Percentiles rank a stretch among this genome's conserved stretches.
Conservation (phyloP, 2,329 filamentous ascomycete genomes). For the Coniochaeta sp. region DNA sequence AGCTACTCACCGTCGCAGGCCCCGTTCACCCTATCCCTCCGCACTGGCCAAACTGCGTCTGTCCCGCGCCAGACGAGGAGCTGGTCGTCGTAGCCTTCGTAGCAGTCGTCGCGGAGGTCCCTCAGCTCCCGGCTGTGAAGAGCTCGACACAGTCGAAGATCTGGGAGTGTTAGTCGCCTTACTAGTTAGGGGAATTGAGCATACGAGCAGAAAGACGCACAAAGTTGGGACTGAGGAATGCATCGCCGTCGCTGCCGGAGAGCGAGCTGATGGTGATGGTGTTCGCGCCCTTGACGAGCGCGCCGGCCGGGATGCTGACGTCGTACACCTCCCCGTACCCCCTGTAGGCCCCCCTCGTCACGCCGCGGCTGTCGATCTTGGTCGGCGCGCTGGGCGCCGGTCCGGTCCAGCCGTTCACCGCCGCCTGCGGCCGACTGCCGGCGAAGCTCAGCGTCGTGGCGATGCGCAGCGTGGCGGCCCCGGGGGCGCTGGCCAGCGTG, state of each 20-base stretch:
- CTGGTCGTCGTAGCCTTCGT: too few relatives aligned
- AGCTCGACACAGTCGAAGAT: constrained; percentile 17
- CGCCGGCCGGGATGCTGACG: constrained; percentile 51
- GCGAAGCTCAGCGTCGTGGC: constrained; percentile 58
- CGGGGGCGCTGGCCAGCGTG: constrained; percentile 40
- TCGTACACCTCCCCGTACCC: constrained; percentile 59
- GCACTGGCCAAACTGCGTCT: too few relatives aligned
- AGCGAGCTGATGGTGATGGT: constrained; percentile 54
- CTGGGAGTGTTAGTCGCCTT: constrained; percentile 7
- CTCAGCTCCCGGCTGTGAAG: not conserved
- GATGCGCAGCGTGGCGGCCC: constrained; percentile 52
- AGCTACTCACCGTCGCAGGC: too few relatives aligned
- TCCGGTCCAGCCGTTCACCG: constrained; percentile 47
- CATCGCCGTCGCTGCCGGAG: constrained; percentile 49
- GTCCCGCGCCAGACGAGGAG: too few relatives aligned
- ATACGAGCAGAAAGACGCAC: constrained; percentile 22
- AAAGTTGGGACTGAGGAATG: constrained; percentile 51
- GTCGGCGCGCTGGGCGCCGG: constrained; percentile 44
- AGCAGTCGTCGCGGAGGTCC: too few relatives aligned
- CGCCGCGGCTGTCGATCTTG: constrained; percentile 57
- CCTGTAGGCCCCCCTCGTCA: constrained; percentile 59
- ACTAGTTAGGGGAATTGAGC: not conserved
- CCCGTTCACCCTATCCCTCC: too few relatives aligned
- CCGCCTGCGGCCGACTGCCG: constrained; percentile 48
- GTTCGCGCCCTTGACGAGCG: constrained; percentile 51